Conservation (phyloP, 2,329 filamentous ascomycete species). For the Boeremia exigua region DNA sequence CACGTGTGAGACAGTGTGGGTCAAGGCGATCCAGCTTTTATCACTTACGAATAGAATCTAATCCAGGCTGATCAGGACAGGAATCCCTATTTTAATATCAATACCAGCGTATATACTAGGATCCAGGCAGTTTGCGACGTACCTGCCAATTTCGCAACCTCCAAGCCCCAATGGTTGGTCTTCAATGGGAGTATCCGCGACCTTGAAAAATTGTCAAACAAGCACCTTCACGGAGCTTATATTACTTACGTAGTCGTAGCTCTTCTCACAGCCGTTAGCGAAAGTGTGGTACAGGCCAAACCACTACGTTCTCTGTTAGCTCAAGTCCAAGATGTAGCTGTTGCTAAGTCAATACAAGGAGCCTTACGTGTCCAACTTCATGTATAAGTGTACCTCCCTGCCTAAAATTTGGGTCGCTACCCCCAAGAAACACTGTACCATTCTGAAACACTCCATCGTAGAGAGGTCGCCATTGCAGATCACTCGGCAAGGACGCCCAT, state of each 20-base stretch:
- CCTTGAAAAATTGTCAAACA: background rate
- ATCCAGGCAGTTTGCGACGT: background rate
- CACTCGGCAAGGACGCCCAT: background rate
- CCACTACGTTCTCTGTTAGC: background rate
- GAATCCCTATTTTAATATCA: background rate
- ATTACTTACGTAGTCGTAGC: slow-evolving; percentile 3
- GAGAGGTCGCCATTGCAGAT: background rate
- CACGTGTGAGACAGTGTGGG: too few species aligned
- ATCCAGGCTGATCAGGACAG: background rate
- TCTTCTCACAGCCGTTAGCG: background rate
- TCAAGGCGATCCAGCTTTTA: too few species aligned
- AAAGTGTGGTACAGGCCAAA: slow-evolving; percentile 10
- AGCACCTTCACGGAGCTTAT: background rate
- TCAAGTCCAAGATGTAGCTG: too few species aligned
- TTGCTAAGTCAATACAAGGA: too few species aligned
- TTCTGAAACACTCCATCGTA: slow-evolving; percentile 4
- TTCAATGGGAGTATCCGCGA: background rate
- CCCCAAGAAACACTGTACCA: background rate
- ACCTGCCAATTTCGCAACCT: background rate
- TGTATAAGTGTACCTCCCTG: background rate
- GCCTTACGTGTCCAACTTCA: slow-evolving; percentile 7
- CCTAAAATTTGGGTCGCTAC: background rate
- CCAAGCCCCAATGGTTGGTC: background rate
- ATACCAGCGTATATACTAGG: too few species aligned
- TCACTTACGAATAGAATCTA: too few species aligned